These are phyloP conservation scores for Sistotremastrum suecicum DNA, from an alignment of 768 basidiomycete species.

Conservation along the genomic window DNA sequence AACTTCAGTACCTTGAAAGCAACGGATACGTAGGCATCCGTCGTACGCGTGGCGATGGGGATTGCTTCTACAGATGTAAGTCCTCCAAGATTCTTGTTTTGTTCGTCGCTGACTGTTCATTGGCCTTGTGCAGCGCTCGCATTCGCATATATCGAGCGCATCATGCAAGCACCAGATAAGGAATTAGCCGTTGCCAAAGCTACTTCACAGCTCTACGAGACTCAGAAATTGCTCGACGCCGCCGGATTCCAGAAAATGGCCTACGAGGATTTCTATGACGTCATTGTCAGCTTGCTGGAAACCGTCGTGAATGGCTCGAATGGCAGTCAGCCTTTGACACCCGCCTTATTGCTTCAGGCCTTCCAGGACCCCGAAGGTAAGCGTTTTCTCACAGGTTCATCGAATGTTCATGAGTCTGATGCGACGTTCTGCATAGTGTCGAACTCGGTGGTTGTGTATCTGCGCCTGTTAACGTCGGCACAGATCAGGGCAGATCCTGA, in stretches of 20 bases:
- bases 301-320: slow-evolving; percentile 24
- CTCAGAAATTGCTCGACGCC: slow-evolving; percentile 33
- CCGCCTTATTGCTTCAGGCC: slow-evolving; percentile 25
- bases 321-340: slow-evolving; percentile 22
- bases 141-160: slow-evolving; percentile 66
- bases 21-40: slow-evolving; percentile 56
- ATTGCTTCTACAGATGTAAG: slow-evolving; percentile 86
- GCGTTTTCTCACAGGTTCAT: slow-evolving; percentile 4
- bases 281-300: slow-evolving; percentile 38
- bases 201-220: slow-evolving; percentile 35
- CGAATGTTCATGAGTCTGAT: neutral
- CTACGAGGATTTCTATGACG: slow-evolving; percentile 63
- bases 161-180: slow-evolving; percentile 34
- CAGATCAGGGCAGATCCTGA: slow-evolving; percentile 56
- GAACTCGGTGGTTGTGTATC: slow-evolving; percentile 63
- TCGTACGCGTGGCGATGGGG: slow-evolving; percentile 64
- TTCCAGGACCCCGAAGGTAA: slow-evolving; percentile 43
- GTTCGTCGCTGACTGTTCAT: slow-evolving; percentile 1
- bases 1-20: slow-evolving; percentile 56
- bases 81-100: slow-evolving; percentile 2
- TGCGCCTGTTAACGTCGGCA: slow-evolving; percentile 74
- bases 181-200: slow-evolving; percentile 34
- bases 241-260: slow-evolving; percentile 55
- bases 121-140: slow-evolving; percentile 44
- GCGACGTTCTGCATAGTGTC: slow-evolving; percentile 27